Evolutionary conservation across 106 monocot species (phyloP), one percentile per base, ranked within the genome.

Genomic region (Posidonia australis): DNA sequence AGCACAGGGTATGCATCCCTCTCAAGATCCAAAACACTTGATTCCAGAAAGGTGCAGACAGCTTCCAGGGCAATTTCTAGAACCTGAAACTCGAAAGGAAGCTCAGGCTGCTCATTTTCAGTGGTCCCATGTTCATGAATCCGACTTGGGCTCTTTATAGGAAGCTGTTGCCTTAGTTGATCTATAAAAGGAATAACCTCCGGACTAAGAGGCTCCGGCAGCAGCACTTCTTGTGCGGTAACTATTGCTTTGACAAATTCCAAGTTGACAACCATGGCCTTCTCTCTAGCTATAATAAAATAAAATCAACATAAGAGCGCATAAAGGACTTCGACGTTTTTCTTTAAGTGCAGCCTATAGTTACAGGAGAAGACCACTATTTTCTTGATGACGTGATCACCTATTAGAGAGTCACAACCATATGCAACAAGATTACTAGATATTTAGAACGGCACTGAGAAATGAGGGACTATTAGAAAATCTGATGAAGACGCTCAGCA

Each of bases 1-100:
- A 99, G 68, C 47, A 83, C 75, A 36, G 85, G 85, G 55, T 85
- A 91, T 53, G 88, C 91, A 51, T 76, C 63, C 55, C 72, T 91
- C 73, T 83, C 98, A 64, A 99, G 80, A 64, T 88, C 91, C 65
- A 70, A 23, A 25, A 85, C 98, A 51, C 55, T 88, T 18, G 78
- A 81, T 30, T 91, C 91, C 64, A 91, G 67, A 54, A 77, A 83
- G 17, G 79, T 36, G 54, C 92, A 92, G 9, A 88, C 85, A 69
- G 81, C 67, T 75, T 91, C 98, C 44, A 99, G 44, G 21, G 91
- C 81, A 67, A 91, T 58, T 60, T 99, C 91, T 21, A 91, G 66
- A 19, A 99, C 81, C 71, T 85, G 91, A 74, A 99, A 99, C 75
- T 99, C 91, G 76, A 91, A 99, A 16, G 91, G 87, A 57, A 99